Base-by-base conservation (phyloP, 2,329 filamentous ascomycete species). In the Fusarium subtropicale region DNA sequence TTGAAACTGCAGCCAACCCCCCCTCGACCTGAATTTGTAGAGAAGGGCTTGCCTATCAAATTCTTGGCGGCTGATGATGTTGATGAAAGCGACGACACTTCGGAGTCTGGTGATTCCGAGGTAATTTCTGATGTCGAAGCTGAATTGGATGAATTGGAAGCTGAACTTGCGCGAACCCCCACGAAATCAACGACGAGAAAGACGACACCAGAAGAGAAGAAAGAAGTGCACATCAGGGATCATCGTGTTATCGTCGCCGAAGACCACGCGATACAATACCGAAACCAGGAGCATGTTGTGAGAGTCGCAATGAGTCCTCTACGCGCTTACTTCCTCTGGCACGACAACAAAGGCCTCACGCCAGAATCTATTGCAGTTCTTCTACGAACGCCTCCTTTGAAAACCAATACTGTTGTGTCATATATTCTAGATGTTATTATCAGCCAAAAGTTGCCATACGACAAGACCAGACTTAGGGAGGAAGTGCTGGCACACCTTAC, bases 1-100 rank as follows among this genome's bases (percentile, higher is more conserved):
- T 83, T 87, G 71, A 81, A 82, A 9, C 82, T 97, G 64, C 79
- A 87, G 15, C 93, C 93, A 2, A 85, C 81, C 4, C 94, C 94
- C 7, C 91, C 92, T 5, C 83, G 87, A 9, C 93, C 94, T 1
- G 84, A 86, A 18, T 85, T 88, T 71, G 89, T 87, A 5, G 94
- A 97, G 75, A 81, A 90, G 7, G 84, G 89, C 44, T 74, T 86
- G 26, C 90, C 90, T 0, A 91, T 94, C 56, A 81, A 84, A 18
- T 75, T 90, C 18, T 83, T 84, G 7, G 60, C 57, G 20, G 65
- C 61, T 41, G 47, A 47, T 20, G 61, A 68, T 20, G 56, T 60
- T 31, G 70, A 62, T 13, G 61, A 68, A 1, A 80, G 85, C 45
- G 84, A 15, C 60, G 73, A 8, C 64, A 72, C 60, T 50, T 71